Percentiles rank a stretch among this genome's conserved stretches.
Evolutionary conservation across 2,329 filamentous ascomycete genomes (phyloP).

Genomic region (Calonectria hawksworthii): DNA sequence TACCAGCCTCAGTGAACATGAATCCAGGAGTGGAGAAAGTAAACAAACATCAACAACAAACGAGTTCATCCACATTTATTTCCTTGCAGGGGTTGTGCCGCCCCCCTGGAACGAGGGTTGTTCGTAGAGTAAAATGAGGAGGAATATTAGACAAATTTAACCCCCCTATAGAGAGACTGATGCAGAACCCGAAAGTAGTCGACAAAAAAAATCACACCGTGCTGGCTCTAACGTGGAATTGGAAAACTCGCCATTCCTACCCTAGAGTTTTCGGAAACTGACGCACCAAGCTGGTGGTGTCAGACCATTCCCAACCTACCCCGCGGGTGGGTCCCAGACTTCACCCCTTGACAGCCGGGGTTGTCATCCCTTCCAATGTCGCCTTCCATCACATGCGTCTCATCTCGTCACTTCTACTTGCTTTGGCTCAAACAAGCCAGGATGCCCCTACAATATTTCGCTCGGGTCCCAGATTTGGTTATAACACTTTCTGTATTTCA

Average conservation of each 20-base stretch:
- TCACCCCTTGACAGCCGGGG: not conserved
- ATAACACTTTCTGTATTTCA: conserved; percentile 43
- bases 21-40: not conserved
- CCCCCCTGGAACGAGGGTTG: not conserved
- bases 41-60: not conserved
- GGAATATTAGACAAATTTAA: not conserved
- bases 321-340: conserved; percentile 17
- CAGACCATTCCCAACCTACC: conserved; percentile 7
- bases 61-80: not conserved
- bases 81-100: not conserved
- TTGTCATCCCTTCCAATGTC: conserved; percentile 1
- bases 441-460: conserved; percentile 11
- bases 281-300: conserved; percentile 6
- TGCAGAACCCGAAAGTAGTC: not conserved
- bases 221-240: not conserved
- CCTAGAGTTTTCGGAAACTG: conserved; percentile 4
- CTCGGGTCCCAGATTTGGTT: conserved; percentile 5
- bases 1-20: not conserved
- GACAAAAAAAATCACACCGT: not conserved
- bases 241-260: not conserved
- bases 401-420: conserved; percentile 16
- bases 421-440: not conserved
- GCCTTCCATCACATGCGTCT: conserved; percentile 25
- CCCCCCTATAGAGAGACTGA: not conserved
- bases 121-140: not conserved